These are phyloP conservation scores for Conoideocrella luteorostrata DNA, from an alignment of 2,329 filamentous ascomycete genomes.

Conservation along the genomic window DNA sequence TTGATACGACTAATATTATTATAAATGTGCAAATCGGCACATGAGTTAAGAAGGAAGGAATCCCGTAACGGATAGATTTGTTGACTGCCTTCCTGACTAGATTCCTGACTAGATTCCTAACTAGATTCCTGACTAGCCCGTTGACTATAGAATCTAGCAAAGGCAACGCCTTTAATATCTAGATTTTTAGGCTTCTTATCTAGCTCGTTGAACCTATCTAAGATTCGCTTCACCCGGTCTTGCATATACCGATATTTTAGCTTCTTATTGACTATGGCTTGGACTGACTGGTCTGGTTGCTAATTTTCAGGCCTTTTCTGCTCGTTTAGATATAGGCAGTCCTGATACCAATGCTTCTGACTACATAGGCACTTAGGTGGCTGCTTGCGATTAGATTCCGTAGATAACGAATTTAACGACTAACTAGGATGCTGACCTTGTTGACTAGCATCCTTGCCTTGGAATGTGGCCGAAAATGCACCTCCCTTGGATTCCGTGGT, in stretches of 20 bases:
- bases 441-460: too few relatives aligned
- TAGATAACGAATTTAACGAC: neutral
- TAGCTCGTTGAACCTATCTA: neutral
- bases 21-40: neutral
- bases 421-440: neutral
- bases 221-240: too few relatives aligned
- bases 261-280: constrained; percentile 1
- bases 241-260: neutral
- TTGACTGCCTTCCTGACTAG: too few relatives aligned
- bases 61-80: too few relatives aligned
- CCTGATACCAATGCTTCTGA: neutral
- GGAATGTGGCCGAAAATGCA: neutral
- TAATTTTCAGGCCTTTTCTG: neutral
- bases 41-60: too few relatives aligned
- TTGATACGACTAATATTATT: neutral
- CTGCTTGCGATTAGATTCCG: neutral
- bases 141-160: too few relatives aligned
- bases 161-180: too few relatives aligned
- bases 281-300: neutral
- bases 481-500: neutral
- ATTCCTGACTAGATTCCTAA: too few relatives aligned
- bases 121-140: too few relatives aligned
- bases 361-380: neutral
- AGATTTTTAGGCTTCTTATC: neutral
- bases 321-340: neutral